Percentiles rank a stretch among this genome's conserved stretches.
phyloP scores from a whole-genome alignment of 2,329 filamentous ascomycete genomes.

The Polychaeton citri region DNA sequence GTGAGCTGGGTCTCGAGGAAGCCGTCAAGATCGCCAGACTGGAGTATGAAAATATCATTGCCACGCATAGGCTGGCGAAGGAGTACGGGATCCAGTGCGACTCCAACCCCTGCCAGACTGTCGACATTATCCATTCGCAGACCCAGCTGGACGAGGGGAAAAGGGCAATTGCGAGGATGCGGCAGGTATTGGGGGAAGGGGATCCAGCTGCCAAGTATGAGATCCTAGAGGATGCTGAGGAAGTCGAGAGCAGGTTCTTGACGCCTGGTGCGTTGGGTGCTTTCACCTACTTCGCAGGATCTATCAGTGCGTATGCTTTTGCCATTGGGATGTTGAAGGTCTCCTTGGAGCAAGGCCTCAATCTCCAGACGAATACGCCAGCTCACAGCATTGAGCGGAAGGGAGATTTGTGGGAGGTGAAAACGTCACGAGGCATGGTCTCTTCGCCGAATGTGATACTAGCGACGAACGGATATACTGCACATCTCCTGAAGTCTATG shows the following conservation, averaged over 20 bases:
- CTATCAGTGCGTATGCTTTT: constrained; percentile 28
- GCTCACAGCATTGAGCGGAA: constrained; percentile 13
- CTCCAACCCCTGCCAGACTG: constrained; percentile 37
- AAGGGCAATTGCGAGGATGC: constrained; percentile 32
- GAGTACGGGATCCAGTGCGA: constrained; percentile 38
- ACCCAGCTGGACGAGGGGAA: constrained; percentile 27
- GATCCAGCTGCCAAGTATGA: constrained; percentile 31
- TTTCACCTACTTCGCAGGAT: constrained; percentile 34
- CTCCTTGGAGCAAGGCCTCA: constrained; percentile 31
- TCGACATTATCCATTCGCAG: constrained; percentile 45
- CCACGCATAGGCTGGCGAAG: constrained; percentile 41
- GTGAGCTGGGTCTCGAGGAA: constrained; percentile 32
- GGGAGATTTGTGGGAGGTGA: constrained; percentile 7
- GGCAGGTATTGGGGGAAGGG: constrained; percentile 29
- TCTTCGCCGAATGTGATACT: constrained; percentile 13
- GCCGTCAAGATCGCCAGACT: constrained; percentile 32
- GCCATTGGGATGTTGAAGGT: constrained; percentile 33
- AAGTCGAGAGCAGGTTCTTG: constrained; percentile 30
- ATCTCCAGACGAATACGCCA: constrained; percentile 41
- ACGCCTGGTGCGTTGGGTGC: constrained; percentile 28
- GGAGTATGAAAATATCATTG: constrained; percentile 34
- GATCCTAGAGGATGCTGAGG: constrained; percentile 26
- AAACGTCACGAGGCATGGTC: constrained; percentile 14
- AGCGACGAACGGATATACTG: constrained; percentile 17
- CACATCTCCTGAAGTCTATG: constrained; percentile 11